Conservation (phyloP, 2,329 filamentous ascomycete genomes). For the Sclerotinia borealis region DNA sequence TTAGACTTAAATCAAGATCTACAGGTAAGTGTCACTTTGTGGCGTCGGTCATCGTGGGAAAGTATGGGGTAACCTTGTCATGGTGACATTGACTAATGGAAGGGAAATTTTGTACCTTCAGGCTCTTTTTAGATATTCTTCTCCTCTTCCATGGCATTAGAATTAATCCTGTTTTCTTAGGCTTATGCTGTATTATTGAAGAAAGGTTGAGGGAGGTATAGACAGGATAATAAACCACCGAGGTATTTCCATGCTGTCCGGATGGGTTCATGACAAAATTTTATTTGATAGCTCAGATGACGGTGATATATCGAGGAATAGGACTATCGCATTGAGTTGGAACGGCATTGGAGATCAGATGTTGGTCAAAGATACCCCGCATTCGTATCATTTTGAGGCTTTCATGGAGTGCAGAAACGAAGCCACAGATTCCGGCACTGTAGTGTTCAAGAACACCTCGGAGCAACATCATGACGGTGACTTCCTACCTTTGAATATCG, state of each 20-base stretch:
- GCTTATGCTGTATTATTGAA: no score
- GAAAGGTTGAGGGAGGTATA: no score
- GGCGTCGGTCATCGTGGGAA: neutral
- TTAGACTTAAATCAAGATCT: neutral
- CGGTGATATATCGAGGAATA: neutral
- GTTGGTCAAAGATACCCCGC: neutral
- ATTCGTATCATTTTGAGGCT: neutral
- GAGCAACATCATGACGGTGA: neutral
- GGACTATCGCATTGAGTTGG: neutral
- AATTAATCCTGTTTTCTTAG: neutral
- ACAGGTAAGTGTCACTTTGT: neutral
- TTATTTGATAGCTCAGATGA: neutral
- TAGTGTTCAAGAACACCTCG: neutral
- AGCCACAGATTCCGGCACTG: neutral
- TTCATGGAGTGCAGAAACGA: neutral
- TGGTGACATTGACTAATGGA: neutral
- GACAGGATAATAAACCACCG: neutral
- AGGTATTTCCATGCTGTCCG: neutral
- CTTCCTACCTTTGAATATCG: neutral
- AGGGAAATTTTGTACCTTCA: no score
- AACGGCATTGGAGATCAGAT: neutral
- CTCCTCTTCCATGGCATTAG: no score
- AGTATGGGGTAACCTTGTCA: neutral
- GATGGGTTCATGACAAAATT: neutral
- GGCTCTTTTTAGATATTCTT: no score